Percentiles rank a stretch among this genome's conserved stretches.
Evolutionary conservation across 352 stramenopile genomes (phyloP).

Genomic region (Aphanomyces euteiches): DNA sequence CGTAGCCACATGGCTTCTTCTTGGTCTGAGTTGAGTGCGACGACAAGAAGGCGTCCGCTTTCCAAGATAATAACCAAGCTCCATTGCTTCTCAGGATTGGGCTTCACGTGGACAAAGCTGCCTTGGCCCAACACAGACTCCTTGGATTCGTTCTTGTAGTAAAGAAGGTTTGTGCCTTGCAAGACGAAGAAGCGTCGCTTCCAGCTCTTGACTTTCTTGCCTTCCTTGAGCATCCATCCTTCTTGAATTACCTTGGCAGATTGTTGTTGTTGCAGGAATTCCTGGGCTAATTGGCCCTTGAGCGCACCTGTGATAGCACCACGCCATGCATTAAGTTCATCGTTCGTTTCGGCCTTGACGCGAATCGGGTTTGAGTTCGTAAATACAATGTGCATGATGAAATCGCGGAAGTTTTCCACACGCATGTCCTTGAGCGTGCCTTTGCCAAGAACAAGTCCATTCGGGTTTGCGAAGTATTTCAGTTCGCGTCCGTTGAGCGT

Average conservation of each 20-base stretch:
- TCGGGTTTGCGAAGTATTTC: slow-evolving; percentile 11
- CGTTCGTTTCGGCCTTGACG: slow-evolving; percentile 16
- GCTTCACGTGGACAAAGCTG: slow-evolving; percentile 20
- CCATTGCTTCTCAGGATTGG: slow-evolving; percentile 9
- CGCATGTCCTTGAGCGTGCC: slow-evolving; percentile 28
- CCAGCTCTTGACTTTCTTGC: slow-evolving; percentile 59
- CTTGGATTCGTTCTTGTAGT: slow-evolving; percentile 46
- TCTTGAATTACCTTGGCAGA: neutral
- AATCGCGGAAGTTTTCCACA: slow-evolving; percentile 28
- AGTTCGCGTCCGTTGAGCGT: slow-evolving; percentile 3
- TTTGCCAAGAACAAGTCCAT: slow-evolving; percentile 12
- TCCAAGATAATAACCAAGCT: slow-evolving; percentile 13
- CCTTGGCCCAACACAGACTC: neutral
- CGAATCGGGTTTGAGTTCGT: slow-evolving; percentile 11
- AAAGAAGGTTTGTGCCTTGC: slow-evolving; percentile 46
- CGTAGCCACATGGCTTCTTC: slow-evolving; percentile 5
- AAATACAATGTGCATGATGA: slow-evolving; percentile 26
- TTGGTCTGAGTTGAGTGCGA: slow-evolving; percentile 20
- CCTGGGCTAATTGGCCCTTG: neutral
- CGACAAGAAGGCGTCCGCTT: neutral
- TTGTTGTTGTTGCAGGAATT: no score
- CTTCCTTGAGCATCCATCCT: slow-evolving; percentile 77
- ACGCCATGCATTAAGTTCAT: slow-evolving; percentile 16
- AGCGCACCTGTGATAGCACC: neutral
- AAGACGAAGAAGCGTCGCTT: slow-evolving; percentile 75